A percentile compares a stretch with the other conserved stretches of the same genome.
These are phyloP conservation scores for Quercus mongolica DNA, from an alignment of 306 rosid genomes.

Conservation along the genomic window DNA sequence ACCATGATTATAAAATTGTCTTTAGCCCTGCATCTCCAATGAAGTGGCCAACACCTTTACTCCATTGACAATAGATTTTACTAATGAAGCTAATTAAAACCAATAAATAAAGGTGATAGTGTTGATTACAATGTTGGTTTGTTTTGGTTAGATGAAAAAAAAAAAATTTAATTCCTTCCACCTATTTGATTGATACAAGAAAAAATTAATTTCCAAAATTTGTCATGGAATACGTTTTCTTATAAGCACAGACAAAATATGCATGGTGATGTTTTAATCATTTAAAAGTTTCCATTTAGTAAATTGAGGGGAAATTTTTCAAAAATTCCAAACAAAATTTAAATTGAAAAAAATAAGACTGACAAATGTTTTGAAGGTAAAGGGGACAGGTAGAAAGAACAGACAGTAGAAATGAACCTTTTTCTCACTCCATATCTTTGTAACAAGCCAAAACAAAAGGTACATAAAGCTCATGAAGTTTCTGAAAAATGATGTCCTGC, in stretches of 20 bases:
- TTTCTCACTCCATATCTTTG: not conserved
- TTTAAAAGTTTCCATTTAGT: not conserved
- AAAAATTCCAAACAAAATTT: not conserved
- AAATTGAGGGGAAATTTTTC: not conserved
- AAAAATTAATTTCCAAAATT: not conserved
- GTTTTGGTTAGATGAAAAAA: too few species aligned
- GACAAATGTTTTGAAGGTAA: not conserved
- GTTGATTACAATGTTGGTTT: too few species aligned
- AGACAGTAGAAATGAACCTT: not conserved
- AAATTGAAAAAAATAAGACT: not conserved
- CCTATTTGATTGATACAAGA: not conserved
- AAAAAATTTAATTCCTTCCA: not conserved
- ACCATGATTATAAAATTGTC: too few species aligned
- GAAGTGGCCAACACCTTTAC: too few species aligned
- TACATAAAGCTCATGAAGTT: slow-evolving; percentile 8
- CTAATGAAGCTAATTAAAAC: too few species aligned
- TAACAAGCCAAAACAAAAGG: not conserved
- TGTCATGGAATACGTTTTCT: not conserved
- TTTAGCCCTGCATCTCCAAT: too few species aligned
- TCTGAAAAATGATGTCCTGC: slow-evolving; percentile 14
- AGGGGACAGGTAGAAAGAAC: too few species aligned
- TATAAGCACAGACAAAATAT: not conserved
- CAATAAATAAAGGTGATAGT: too few species aligned
- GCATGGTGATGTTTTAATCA: not conserved
- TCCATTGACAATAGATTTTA: too few species aligned